phyloP scores from a whole-genome alignment of 2,329 filamentous ascomycete genomes.

The Penicillium brasilianum region DNA sequence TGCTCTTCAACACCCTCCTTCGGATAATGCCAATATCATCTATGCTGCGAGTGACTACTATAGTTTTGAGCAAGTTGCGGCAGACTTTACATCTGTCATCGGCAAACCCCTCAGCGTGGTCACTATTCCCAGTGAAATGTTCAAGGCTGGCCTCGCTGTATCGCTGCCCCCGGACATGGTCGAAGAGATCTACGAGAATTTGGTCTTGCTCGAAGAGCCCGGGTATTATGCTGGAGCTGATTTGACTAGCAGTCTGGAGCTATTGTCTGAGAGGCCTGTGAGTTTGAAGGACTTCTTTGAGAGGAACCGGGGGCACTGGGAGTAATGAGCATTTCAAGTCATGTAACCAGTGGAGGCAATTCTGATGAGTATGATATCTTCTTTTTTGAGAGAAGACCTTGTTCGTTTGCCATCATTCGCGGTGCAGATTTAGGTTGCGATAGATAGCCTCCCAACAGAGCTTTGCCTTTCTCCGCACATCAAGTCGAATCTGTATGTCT shows the following conservation, averaged over 20 bases:
- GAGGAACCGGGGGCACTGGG: not conserved
- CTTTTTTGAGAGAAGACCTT: no score
- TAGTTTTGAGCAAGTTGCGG: not conserved
- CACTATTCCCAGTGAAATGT: not conserved
- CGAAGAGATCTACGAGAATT: not conserved
- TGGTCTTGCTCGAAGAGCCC: not conserved
- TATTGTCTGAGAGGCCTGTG: not conserved
- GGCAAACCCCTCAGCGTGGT: not conserved
- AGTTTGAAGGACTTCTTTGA: not conserved
- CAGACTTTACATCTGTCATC: not conserved
- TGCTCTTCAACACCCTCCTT: not conserved
- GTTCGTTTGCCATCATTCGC: not conserved
- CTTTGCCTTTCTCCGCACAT: no score
- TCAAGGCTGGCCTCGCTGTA: not conserved
- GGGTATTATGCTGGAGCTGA: not conserved
- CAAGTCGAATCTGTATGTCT: not conserved
- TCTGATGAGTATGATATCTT: no score
- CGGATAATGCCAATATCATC: not conserved
- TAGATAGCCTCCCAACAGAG: not conserved
- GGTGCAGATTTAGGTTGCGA: not conserved
- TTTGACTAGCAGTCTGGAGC: not conserved
- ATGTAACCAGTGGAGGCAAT: no score
- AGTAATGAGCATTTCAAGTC: not conserved
- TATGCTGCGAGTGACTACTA: not conserved
- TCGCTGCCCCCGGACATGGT: not conserved